Percentiles rank a stretch among this genome's conserved stretches.
phyloP scores from a whole-genome alignment of 345 rosid genomes.

The Aquilaria sinensis region DNA sequence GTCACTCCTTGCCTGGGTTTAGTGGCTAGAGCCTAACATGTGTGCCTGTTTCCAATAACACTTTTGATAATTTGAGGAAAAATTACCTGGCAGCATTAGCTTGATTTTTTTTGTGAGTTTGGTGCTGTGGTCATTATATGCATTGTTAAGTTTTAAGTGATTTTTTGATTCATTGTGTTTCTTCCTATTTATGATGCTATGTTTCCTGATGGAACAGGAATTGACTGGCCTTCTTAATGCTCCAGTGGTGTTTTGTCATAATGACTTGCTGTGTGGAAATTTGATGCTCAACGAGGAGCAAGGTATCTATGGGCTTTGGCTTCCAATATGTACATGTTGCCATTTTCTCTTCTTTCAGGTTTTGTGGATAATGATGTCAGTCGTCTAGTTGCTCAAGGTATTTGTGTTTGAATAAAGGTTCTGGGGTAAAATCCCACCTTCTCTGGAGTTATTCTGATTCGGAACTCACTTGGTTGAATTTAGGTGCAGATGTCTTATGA shows the following conservation, averaged over 20 bases:
- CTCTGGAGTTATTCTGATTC: neutral
- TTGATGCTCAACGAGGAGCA: constrained; percentile 79
- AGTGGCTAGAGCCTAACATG: too few species aligned
- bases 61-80: too few species aligned
- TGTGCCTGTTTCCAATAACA: too few species aligned
- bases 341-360: neutral
- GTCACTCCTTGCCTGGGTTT: too few species aligned
- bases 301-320: constrained; percentile 34
- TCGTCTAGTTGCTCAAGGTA: too few species aligned
- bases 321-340: neutral
- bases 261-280: constrained; percentile 94
- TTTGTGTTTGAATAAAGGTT: too few species aligned
- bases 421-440: neutral
- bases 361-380: neutral
- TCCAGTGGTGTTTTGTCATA: constrained; percentile 90
- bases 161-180: neutral
- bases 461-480: neutral
- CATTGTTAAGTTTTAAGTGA: neutral
- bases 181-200: constrained; percentile 13
- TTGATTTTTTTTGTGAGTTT: neutral
- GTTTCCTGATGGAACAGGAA: constrained; percentile 65
- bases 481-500: too few species aligned
- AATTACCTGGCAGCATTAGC: too few species aligned
- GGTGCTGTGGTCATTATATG: neutral
- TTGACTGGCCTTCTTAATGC: constrained; percentile 59